Base-by-base conservation (phyloP, 148 eudicot species). In the Polygonum aviculare region DNA sequence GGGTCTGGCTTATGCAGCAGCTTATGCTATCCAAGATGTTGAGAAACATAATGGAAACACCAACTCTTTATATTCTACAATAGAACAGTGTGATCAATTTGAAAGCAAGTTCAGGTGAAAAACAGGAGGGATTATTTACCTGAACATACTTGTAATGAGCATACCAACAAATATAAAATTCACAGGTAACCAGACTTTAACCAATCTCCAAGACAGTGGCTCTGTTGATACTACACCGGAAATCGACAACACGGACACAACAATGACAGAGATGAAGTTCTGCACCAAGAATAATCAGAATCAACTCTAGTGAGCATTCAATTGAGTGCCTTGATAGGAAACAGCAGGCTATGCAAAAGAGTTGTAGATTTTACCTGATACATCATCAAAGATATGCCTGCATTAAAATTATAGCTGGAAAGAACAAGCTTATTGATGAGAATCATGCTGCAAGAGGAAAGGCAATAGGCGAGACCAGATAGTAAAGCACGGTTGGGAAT, bases 371-470 rank as follows among this genome's bases (percentile, higher is more conserved):
- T 79, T 85, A 93, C 99, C 98, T 96, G 98, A 84, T 93, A 96
- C 79, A 93, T 73, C 99, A 96, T 96, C 88, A 96, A 93, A 80
- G 91, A 96, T 84, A 96, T 91, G 48, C 97, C 97, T 26, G 97
- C 99, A 79, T 87, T 91, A 79, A 96, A 96, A 83, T 91, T 84
- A 79, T 96, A 96, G 82, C 98, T 87, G 77, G 99, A 96, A 81
- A 96, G 88, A 81, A 96, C 97, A 78, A 81, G 88, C 83, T 96
- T 96, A 85, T 96, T 96, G 21, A 93, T 89, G 79, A 96, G 79
- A 82, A 96, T 96, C 99, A 96, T 96, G 83, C 98, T 86, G 88
- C 99, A 96, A 18, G 99, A 96, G 45, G 99, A 93, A 69, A 93
- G 60, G 77, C 99, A 95, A 80, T 96, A 96, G 48, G 97, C 97